Conservation (phyloP, 768 basidiomycete species). For the Leccinum arenicola region DNA sequence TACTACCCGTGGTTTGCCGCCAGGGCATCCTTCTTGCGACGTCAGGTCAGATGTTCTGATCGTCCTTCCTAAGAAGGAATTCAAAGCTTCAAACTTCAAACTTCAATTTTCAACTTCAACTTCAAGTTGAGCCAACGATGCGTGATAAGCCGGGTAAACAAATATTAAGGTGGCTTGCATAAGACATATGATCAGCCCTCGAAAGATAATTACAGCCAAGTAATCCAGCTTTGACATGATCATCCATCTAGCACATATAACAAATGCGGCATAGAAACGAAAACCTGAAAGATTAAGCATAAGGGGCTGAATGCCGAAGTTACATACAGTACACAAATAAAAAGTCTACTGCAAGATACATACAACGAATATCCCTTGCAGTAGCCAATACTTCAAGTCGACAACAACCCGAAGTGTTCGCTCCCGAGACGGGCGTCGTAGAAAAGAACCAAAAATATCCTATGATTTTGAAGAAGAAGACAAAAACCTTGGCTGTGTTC, state of each 20-base stretch:
- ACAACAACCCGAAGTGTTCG: background rate
- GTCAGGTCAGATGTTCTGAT: background rate
- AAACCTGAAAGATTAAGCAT: background rate
- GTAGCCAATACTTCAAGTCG: background rate
- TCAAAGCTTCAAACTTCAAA: too few relatives aligned
- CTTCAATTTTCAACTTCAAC: too few relatives aligned
- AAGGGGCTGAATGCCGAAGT: too few relatives aligned
- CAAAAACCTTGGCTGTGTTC: background rate
- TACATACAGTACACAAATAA: background rate
- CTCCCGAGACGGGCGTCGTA: background rate
- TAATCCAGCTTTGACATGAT: background rate
- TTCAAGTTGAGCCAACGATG: background rate
- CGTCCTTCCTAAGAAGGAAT: too few relatives aligned
- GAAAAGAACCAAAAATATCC: background rate
- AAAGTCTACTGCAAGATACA: background rate
- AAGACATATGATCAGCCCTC: background rate
- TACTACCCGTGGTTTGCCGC: too few relatives aligned
- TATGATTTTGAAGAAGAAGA: background rate
- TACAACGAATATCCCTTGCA: background rate
- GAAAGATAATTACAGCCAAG: background rate
- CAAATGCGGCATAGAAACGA: background rate
- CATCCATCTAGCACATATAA: background rate
- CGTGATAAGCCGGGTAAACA: background rate
- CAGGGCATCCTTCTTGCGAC: background rate
- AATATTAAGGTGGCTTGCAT: background rate